Conservation (phyloP, 2,329 filamentous ascomycete species). For the Botryotinia globosa region DNA sequence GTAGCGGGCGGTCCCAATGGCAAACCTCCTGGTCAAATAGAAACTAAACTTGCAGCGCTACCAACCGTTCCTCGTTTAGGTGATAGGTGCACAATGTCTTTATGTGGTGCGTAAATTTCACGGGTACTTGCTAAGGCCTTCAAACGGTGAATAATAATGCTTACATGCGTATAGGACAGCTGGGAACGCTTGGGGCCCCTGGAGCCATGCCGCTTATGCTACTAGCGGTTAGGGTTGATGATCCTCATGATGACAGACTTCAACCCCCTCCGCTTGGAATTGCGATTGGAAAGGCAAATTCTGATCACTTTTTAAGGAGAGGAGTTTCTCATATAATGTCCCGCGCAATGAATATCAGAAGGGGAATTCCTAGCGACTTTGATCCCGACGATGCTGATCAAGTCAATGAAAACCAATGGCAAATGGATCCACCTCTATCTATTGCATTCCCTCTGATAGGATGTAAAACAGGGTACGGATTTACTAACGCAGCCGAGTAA, state of each 20-base stretch:
- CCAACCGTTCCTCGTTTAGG: background rate
- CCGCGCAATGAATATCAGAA: background rate
- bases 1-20: background rate
- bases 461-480: background rate
- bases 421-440: background rate
- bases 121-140: background rate
- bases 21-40: background rate
- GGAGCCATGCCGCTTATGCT: background rate
- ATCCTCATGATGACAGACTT: background rate
- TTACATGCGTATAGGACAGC: background rate
- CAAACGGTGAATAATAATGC: background rate
- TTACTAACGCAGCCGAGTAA: background rate
- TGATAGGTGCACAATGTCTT: background rate
- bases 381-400: background rate
- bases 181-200: background rate
- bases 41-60: background rate
- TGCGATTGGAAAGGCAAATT: background rate
- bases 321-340: background rate
- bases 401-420: background rate
- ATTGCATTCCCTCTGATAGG: constrained; percentile 1
- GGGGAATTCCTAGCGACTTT: background rate
- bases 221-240: background rate
- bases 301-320: background rate
- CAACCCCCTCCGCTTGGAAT: background rate
- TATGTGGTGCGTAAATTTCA: background rate